Percentiles rank a stretch among this genome's conserved stretches.
phyloP scores from a whole-genome alignment of 345 rosid species.

The Melaleuca alternifolia region DNA sequence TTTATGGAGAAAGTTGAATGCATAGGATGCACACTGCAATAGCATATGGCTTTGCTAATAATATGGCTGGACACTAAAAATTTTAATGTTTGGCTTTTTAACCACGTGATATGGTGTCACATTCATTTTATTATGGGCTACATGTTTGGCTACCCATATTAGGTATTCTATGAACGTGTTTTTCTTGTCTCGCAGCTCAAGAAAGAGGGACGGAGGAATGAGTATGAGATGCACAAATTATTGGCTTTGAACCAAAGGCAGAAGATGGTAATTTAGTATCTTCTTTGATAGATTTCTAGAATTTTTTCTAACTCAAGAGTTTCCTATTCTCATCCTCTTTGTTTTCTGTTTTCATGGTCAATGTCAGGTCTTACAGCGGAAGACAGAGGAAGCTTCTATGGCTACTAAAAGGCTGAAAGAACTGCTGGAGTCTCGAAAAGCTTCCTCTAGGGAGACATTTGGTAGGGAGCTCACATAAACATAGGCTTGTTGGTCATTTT shows the following conservation, averaged over 20 bases:
- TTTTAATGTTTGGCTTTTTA: not conserved
- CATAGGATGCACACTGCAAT: not conserved
- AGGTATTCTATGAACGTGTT: not conserved
- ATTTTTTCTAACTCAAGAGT: not conserved
- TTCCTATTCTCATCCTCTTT: not conserved
- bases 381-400: conserved; percentile 94
- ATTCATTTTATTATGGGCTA: not conserved
- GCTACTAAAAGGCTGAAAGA: conserved; percentile 96
- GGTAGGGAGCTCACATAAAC: conserved; percentile 17
- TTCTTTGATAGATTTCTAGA: not conserved
- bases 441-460: conserved; percentile 49
- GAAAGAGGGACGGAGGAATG: conserved; percentile 96
- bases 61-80: not conserved
- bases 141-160: not conserved
- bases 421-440: conserved; percentile 75
- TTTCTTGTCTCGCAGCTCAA: conserved; percentile 40
- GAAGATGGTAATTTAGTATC: conserved; percentile 54
- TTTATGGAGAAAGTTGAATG: not conserved
- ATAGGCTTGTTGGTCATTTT: not conserved
- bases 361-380: conserved; percentile 84
- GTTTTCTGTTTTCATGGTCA: not conserved
- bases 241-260: conserved; percentile 93
- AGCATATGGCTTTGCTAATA: not conserved
- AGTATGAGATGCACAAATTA: conserved; percentile 95
- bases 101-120: not conserved